These are phyloP conservation scores for Kwoniella mangroviensis DNA, from an alignment of 768 basidiomycete species.

Conservation along the genomic window DNA sequence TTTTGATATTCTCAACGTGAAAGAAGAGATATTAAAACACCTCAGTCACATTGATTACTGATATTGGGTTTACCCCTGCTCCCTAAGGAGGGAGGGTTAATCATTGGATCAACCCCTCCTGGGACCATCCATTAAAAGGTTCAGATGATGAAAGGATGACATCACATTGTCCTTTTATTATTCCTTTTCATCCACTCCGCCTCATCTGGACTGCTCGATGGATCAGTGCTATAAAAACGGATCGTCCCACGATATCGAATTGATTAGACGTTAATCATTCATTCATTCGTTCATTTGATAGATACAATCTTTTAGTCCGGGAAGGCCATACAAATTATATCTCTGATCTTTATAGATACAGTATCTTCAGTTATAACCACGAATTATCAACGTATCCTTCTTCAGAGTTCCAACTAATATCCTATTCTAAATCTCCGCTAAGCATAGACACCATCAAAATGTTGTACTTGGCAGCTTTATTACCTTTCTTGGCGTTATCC, in stretches of 20 bases:
- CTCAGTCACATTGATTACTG: not conserved
- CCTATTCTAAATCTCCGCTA: not conserved
- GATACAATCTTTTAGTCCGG: not conserved
- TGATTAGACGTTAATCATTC: not conserved
- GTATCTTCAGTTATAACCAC: no score
- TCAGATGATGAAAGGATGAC: not conserved
- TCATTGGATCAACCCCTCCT: not conserved
- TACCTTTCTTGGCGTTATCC: not conserved
- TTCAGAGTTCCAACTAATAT: not conserved
- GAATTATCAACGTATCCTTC: not conserved
- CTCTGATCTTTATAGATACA: no score
- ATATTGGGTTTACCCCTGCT: not conserved
- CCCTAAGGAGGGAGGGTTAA: not conserved
- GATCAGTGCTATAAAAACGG: not conserved
- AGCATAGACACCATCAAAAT: not conserved
- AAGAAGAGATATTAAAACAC: not conserved
- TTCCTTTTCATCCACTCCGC: not conserved
- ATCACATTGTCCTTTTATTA: not conserved
- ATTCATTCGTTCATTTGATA: constrained; percentile 6
- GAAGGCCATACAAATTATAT: not conserved
- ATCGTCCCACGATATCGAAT: not conserved
- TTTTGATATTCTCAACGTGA: no score
- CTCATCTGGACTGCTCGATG: no score
- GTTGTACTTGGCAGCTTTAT: not conserved
- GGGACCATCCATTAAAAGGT: not conserved